Evolutionary conservation across 1,284 basidiomycete genomes (phyloP).

Genomic region (Trichosporon inkin): DNA sequence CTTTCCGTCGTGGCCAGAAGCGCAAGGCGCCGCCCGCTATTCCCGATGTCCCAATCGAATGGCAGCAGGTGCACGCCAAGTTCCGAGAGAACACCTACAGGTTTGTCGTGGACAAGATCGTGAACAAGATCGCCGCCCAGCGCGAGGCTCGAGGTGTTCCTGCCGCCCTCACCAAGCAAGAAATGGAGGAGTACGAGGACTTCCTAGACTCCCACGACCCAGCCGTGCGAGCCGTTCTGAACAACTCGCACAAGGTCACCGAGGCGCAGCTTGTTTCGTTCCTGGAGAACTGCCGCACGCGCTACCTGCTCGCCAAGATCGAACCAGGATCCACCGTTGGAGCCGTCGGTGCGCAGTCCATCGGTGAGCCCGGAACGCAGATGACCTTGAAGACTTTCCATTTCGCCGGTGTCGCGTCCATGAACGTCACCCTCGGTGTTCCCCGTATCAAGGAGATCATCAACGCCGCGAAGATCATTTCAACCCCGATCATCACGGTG

Average conservation of each 20-base stretch:
- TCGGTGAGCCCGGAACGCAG: slow-evolving; percentile 98
- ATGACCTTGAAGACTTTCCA: slow-evolving; percentile 99
- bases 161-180: slow-evolving; percentile 60
- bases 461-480: slow-evolving; percentile 94
- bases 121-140: slow-evolving; percentile 63
- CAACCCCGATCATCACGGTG: slow-evolving; percentile 97
- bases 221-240: slow-evolving; percentile 63
- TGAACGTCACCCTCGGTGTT: slow-evolving; percentile 99
- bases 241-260: slow-evolving; percentile 89
- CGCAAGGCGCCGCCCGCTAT: slow-evolving; percentile 8
- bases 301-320: slow-evolving; percentile 89
- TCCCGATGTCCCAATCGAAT: slow-evolving; percentile 37
- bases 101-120: slow-evolving; percentile 70
- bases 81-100: slow-evolving; percentile 72
- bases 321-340: slow-evolving; percentile 97
- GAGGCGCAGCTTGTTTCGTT: slow-evolving; percentile 72
- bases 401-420: slow-evolving; percentile 98
- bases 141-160: slow-evolving; percentile 79
- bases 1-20: slow-evolving; percentile 15
- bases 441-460: slow-evolving; percentile 94
- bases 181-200: slow-evolving; percentile 57
- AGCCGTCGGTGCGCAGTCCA: slow-evolving; percentile 97
- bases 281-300: slow-evolving; percentile 81
- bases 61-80: slow-evolving; percentile 61
- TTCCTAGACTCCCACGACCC: slow-evolving; percentile 36